phyloP scores from a whole-genome alignment of 345 rosid genomes.

The Citrus sinensis region DVS_A1.0 CM039165.1:31139001-31139500 shows the following conservation, averaged over 20 bases:
- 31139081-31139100: not conserved
- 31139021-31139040: not conserved
- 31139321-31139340: constrained; percentile 99
- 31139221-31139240: constrained; percentile 20
- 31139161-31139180: not conserved
- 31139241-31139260: constrained; percentile 25
- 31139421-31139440: constrained; percentile 90
- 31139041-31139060: not conserved
- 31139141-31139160: not conserved
- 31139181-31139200: not conserved
- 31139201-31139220: not conserved
- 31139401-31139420: constrained; percentile 84
- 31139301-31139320: constrained; percentile 94
- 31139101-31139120: not conserved
- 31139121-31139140: not conserved
- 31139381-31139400: constrained; percentile 97
- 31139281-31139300: constrained; percentile 39
- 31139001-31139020: not conserved
- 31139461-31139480: not conserved
- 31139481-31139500: not conserved
- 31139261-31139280: constrained; percentile 30
- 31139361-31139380: constrained; percentile 91
- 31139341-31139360: constrained; percentile 96
- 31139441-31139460: constrained; percentile 47
- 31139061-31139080: not conserved